These are phyloP conservation scores for Ramalina intermedia DNA, from an alignment of 495 filamentous ascomycete genomes.

Conservation along the genomic window DNA sequence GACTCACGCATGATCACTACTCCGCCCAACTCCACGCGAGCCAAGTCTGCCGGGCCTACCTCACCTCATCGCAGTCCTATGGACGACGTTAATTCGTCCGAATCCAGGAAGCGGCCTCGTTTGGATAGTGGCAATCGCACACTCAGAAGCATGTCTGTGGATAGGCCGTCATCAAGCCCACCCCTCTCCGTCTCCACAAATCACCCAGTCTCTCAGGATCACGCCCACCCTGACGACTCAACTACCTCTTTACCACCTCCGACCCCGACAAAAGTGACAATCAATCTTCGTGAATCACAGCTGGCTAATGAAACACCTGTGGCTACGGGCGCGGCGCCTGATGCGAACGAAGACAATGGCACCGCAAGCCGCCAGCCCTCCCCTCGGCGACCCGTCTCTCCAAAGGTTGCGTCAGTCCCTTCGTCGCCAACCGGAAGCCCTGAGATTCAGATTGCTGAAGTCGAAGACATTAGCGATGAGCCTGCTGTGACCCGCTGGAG, in stretches of 20 bases:
- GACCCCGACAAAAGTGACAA: slow-evolving; percentile 38
- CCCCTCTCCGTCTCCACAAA: background rate
- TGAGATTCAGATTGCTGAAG: slow-evolving; percentile 39
- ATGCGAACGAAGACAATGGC: background rate
- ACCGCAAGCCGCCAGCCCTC: background rate
- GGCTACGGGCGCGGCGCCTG: background rate
- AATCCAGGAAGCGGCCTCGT: slow-evolving; percentile 47
- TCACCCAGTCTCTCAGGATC: slow-evolving; percentile 1
- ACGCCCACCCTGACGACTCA: slow-evolving; percentile 5
- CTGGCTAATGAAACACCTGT: background rate
- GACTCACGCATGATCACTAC: slow-evolving; percentile 15
- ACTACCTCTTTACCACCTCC: slow-evolving; percentile 21
- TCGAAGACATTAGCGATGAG: slow-evolving; percentile 40
- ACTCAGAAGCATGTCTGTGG: slow-evolving; percentile 30
- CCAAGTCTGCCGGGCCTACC: slow-evolving; percentile 20
- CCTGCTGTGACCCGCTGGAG: slow-evolving; percentile 31
- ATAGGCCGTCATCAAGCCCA: slow-evolving; percentile 17
- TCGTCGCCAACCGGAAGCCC: slow-evolving; percentile 36
- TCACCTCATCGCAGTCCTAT: slow-evolving; percentile 31
- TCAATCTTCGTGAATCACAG: slow-evolving; percentile 26
- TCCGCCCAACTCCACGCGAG: slow-evolving; percentile 10
- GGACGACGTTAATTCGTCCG: slow-evolving; percentile 40
- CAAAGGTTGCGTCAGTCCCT: slow-evolving; percentile 29
- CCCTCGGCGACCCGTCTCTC: slow-evolving; percentile 4
- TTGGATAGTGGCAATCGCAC: slow-evolving; percentile 41